Evolutionary conservation across 768 basidiomycete species (phyloP).

Genomic region (Lactarius akahatsu): DNA sequence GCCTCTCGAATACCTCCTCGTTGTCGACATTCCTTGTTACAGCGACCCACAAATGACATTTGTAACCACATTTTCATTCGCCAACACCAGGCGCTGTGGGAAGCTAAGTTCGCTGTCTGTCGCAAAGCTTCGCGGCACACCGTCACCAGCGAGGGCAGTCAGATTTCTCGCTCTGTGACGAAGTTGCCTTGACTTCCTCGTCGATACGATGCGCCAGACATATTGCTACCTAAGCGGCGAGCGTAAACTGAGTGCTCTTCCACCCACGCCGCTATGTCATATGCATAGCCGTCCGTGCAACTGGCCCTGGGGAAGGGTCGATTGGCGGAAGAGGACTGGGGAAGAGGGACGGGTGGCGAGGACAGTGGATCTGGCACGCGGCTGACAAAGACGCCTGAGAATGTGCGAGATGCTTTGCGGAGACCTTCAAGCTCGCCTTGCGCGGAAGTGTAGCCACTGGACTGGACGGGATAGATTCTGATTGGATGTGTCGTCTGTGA

Average conservation of each 20-base stretch:
- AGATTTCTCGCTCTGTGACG: slow-evolving; percentile 50
- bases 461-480: slow-evolving; percentile 49
- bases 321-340: slow-evolving; percentile 42
- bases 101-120: slow-evolving; percentile 69
- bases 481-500: slow-evolving; percentile 39
- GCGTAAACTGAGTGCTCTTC: slow-evolving; percentile 37
- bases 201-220: slow-evolving; percentile 37
- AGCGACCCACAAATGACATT: slow-evolving; percentile 96
- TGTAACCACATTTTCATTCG: slow-evolving; percentile 92
- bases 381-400: slow-evolving; percentile 61
- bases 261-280: slow-evolving; percentile 53
- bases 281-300: slow-evolving; percentile 72
- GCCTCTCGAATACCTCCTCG: slow-evolving; percentile 67
- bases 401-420: slow-evolving; percentile 44
- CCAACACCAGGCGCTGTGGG: slow-evolving; percentile 83
- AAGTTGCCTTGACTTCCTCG: slow-evolving; percentile 55
- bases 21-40: slow-evolving; percentile 95
- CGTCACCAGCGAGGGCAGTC: slow-evolving; percentile 37
- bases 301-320: slow-evolving; percentile 54
- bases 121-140: slow-evolving; percentile 39
- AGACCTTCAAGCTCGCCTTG: slow-evolving; percentile 29
- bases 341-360: slow-evolving; percentile 40
- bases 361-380: slow-evolving; percentile 45
- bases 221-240: slow-evolving; percentile 23
- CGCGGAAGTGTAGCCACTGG: slow-evolving; percentile 38